Base-by-base conservation (phyloP, 2,329 filamentous ascomycete species). In the Penicillium sp. region DNA sequence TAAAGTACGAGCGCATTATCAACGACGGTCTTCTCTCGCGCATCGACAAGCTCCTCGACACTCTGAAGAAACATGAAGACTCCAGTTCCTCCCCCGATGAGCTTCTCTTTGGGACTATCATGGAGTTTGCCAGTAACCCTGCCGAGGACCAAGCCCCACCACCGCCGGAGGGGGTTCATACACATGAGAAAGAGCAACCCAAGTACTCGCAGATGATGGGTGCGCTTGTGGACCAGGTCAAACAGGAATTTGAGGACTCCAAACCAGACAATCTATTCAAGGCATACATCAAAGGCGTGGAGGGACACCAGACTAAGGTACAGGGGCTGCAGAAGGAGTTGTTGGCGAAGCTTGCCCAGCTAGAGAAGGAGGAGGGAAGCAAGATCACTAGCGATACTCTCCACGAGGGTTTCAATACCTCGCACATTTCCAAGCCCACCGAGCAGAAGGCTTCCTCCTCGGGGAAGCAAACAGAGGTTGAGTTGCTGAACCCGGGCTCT, bases 161-260 rank as follows among this genome's bases (percentile, higher is more conserved):
- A 46, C 81, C 89, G 21, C 92, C 92, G 1, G 87, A 87, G 61
- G 92, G 90, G 43, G 88, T 97, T 24, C 88, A 95, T 69, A 81
- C 83, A 37, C 82, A 91, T 51, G 86, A 88, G 64, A 84, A 89
- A 71, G 86, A 87, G 67, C 85, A 90, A 65, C 91, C 90, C 0
- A 89, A 87, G 13, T 99, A 96, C 71, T 94, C 91, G 34, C 91
- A 95, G 79, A 99, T 99, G 94, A 92, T 99, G 89, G 90, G 90
- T n/a, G 86, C 88, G n/a, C 76, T 99, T 66, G 83, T 97, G 18
- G 94, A 99, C 67, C 90, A 96, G 74, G 92, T 97, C 37, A 97
- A 96, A 75, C 86, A 90, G 62, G 85, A 89, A 47, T 81, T 96
- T 31, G 90, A 92, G 52, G 89, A 92, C 69, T 69, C 72, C 18